Percentiles rank a stretch among this genome's conserved stretches.
These are phyloP conservation scores for Desmodesmus armatus DNA, from an alignment of 139 green algal species.

Conservation along the genomic window DNA sequence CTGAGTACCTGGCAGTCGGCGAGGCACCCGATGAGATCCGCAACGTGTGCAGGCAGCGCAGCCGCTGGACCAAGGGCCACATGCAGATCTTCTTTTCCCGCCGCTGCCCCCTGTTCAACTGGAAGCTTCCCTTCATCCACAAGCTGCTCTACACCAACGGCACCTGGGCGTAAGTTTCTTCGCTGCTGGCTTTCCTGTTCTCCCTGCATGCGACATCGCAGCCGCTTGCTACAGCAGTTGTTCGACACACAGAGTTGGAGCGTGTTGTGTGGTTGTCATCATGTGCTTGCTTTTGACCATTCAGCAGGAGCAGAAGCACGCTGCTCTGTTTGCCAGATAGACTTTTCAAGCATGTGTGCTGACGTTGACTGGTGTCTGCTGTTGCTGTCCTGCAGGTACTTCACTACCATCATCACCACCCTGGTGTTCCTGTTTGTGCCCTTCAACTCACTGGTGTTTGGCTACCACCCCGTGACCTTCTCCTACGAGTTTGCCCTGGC, in stretches of 20 bases:
- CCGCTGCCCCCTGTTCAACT: slow-evolving; percentile 58
- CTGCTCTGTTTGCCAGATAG: no score
- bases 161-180: slow-evolving; percentile 42
- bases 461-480: slow-evolving; percentile 50
- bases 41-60: slow-evolving; percentile 82
- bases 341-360: no score
- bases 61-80: slow-evolving; percentile 75
- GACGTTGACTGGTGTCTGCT: no score
- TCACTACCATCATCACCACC: slow-evolving; percentile 62
- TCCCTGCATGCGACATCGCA: not conserved
- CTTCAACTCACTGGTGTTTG: slow-evolving; percentile 61
- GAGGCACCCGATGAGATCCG: slow-evolving; percentile 82
- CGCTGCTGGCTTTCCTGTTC: not conserved
- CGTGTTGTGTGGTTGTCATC: not conserved
- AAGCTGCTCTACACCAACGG: slow-evolving; percentile 52
- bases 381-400: slow-evolving; percentile 46
- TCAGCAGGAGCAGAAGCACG: no score
- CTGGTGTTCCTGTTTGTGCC: slow-evolving; percentile 67
- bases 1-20: slow-evolving; percentile 83
- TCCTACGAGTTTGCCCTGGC: slow-evolving; percentile 41
- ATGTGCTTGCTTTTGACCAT: not conserved
- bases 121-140: slow-evolving; percentile 48
- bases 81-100: slow-evolving; percentile 68
- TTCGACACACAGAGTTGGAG: no score
- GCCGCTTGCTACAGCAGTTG: no score